Base-by-base conservation (phyloP, 1,284 basidiomycete species). In the Boletus smithii region DNA sequence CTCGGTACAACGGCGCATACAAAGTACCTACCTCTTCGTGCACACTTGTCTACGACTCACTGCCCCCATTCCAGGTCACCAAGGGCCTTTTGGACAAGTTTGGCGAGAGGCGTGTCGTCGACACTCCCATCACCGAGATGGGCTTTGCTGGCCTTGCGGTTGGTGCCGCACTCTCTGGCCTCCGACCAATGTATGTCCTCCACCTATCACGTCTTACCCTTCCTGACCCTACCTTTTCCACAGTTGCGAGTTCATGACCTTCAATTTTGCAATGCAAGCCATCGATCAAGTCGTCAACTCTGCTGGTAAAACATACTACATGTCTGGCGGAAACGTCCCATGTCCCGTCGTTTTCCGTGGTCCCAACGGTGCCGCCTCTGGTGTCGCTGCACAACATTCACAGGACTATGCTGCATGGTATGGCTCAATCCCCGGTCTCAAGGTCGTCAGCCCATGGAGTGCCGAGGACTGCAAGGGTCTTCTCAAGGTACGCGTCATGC, bases 271-370 rank as follows among this genome's bases (percentile, higher is more conserved):
- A 53, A 93, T 92, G 91, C 88, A 92, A 71, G 94, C 95, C 54
- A 99, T 99, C 68, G 97, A 99, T 74, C 97, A 99, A 70, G 98
- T 99, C 58, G 91, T 99, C 72, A 99, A 99, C 83, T 98, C 95
- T n/a, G 97, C 90, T 51, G 97, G 91, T 59, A 99, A 99, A 80
- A 99, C 97, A 10, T 94, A 97, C 75, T 99, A 99, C 83, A 99
- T 99, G 97, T 98, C 95, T 37, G 97, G 95, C 54, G 97, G 97
- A 58, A 97, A 94, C 65, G 92, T 97, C 18, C 90, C 92, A 11
- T 98, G 95, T 76, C 94, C 97, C 24, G 89, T 99, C 57, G 94
- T 97, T 49, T 99, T 99, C 88, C 93, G 97, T 74, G 97, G 97
- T 50, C 97, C 97, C 53, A 99, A 99, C 72, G 97, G 97, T 70